A percentile compares a stretch with the other conserved stretches of the same genome.
Evolutionary conservation across 192 early-diverging fungal genomes (phyloP).

Genomic region (Entomortierella chlamydospora): DNA sequence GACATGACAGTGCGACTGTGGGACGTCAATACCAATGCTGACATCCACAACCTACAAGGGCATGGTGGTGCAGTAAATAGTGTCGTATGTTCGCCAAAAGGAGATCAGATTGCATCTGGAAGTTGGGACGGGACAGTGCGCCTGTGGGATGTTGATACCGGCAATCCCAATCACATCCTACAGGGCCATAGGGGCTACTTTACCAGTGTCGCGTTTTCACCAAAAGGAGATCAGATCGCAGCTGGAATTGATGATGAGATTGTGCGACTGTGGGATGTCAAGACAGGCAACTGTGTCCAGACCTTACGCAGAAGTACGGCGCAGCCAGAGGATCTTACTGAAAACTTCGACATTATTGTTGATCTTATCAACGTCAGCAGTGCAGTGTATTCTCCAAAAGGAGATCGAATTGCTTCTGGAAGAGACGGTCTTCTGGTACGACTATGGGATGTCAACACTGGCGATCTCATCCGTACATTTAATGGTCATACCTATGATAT

Average conservation of each 20-base stretch:
- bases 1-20: conserved; percentile 12
- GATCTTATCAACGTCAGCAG: too few species aligned
- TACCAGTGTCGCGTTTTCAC: neutral
- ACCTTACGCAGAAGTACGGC: too few species aligned
- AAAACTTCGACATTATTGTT: too few species aligned
- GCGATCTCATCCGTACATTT: too few species aligned
- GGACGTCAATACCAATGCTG: neutral
- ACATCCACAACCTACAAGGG: neutral
- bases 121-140: conserved; percentile 8
- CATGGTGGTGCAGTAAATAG: neutral
- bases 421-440: too few species aligned
- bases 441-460: too few species aligned
- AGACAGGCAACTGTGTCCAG: neutral
- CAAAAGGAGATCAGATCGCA: neutral
- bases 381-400: too few species aligned
- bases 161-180: neutral
- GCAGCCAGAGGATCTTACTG: too few species aligned
- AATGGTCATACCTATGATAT: neutral
- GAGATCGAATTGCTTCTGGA: too few species aligned
- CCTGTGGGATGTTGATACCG: conserved; percentile 13
- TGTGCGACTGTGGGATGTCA: conserved; percentile 1
- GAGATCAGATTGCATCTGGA: neutral
- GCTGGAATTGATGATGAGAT: neutral
- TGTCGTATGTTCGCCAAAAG: neutral
- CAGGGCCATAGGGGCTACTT: neutral